phyloP scores from a whole-genome alignment of 495 filamentous ascomycete species.

The Niebla homalea region DNA sequence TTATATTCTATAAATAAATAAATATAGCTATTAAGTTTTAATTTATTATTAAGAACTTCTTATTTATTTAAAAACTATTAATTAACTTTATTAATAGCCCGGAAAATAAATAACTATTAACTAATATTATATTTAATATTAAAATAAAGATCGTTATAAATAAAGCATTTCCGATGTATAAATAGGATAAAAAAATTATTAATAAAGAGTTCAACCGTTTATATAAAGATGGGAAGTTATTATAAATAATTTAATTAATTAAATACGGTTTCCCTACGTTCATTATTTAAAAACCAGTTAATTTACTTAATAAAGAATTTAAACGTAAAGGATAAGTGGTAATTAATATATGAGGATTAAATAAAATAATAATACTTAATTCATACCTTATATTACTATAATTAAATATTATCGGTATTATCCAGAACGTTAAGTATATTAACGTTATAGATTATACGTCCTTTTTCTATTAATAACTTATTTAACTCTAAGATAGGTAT shows the following conservation, averaged over 20 bases:
- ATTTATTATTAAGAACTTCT: not conserved
- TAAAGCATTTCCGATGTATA: not conserved
- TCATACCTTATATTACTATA: slow-evolving; percentile 1
- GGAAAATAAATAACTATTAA: too few species aligned
- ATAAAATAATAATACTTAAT: not conserved
- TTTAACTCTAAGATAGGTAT: not conserved
- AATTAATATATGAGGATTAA: slow-evolving; percentile 6
- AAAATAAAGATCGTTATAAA: not conserved
- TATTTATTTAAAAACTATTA: not conserved
- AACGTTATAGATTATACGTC: not conserved
- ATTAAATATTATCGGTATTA: slow-evolving; percentile 1
- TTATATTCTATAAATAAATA: not conserved
- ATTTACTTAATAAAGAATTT: not conserved
- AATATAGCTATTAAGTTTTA: not conserved
- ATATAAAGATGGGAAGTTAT: not conserved
- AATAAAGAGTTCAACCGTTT: slow-evolving; percentile 4
- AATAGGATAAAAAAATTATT: not conserved
- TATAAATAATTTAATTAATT: not conserved
- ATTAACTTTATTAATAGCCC: too few species aligned
- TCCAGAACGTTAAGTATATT: slow-evolving; percentile 5
- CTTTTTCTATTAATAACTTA: slow-evolving; percentile 7
- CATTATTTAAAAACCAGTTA: slow-evolving; percentile 1
- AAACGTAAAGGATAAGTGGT: not conserved
- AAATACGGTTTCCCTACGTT: not conserved
- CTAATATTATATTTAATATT: not conserved